A percentile compares a stretch with the other conserved stretches of the same genome.
phyloP scores from a whole-genome alignment of 305 asterid genomes.

The Solanum aculeatissimum region DNA sequence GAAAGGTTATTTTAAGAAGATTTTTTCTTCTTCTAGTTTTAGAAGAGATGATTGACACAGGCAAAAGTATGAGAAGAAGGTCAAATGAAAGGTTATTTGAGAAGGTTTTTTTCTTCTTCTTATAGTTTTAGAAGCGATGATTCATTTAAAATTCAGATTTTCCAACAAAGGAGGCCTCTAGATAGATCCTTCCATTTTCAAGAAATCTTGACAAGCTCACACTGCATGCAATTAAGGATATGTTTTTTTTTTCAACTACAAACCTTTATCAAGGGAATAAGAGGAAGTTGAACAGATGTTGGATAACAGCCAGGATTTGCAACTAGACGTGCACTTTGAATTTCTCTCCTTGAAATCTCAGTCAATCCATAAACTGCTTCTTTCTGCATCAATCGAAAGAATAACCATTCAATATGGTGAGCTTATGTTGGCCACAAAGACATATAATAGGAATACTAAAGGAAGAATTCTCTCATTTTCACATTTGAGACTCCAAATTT shows the following conservation, averaged over 20 bases:
- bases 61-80: not conserved
- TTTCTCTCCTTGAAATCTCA: conserved; percentile 60
- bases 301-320: conserved; percentile 99
- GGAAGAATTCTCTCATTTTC: not conserved
- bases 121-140: not conserved
- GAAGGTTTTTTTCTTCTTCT: not conserved
- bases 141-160: not conserved
- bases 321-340: conserved; percentile 67
- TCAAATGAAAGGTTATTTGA: not conserved
- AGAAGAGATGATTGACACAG: not conserved
- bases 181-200: not conserved
- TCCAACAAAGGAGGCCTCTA: not conserved
- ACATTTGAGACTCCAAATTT: not conserved
- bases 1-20: not conserved
- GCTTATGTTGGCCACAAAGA: not conserved
- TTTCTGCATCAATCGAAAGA: conserved; percentile 39
- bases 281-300: conserved; percentile 85
- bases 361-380: conserved; percentile 93
- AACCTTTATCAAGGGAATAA: conserved; percentile 80
- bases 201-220: not conserved
- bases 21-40: not conserved
- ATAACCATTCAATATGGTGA: not conserved
- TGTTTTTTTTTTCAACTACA: not conserved
- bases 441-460: not conserved
- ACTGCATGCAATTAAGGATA: not conserved